Conservation (phyloP, 495 filamentous ascomycete genomes). For the Penicillium canariense region DNA sequence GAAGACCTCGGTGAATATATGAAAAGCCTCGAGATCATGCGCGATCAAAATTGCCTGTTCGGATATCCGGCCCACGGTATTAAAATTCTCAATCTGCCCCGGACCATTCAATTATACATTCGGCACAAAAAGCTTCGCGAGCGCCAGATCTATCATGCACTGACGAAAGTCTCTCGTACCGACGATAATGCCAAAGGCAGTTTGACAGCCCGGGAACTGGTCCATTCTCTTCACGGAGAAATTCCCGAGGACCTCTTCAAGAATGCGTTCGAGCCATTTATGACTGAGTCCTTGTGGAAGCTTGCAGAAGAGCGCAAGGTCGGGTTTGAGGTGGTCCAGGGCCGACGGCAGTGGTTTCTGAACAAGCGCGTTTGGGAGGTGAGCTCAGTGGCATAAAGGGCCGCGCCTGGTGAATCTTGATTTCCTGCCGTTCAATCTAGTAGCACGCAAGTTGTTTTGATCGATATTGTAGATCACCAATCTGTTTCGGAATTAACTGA, state of each 20-base stretch:
- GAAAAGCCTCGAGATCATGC: conserved; percentile 32
- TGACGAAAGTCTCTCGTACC: conserved; percentile 13
- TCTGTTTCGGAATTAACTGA: background rate
- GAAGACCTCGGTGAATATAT: conserved; percentile 42
- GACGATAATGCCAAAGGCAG: conserved; percentile 20
- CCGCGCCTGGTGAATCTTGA: background rate
- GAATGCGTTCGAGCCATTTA: conserved; percentile 46
- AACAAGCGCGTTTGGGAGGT: conserved; percentile 5
- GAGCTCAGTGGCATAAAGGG: background rate
- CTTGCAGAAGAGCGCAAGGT: conserved; percentile 50
- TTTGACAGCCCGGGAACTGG: conserved; percentile 39
- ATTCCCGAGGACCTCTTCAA: conserved; percentile 25
- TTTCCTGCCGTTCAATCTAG: no score
- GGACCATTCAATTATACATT: conserved; percentile 31
- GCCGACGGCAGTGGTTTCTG: conserved; percentile 8
- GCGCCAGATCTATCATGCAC: conserved; percentile 30
- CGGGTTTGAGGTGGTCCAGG: conserved; percentile 29
- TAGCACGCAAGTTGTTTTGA: no score
- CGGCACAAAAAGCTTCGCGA: conserved; percentile 37
- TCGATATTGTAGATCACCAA: no score
- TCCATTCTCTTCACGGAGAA: conserved; percentile 37
- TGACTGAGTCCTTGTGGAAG: conserved; percentile 46
- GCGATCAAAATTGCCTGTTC: conserved; percentile 21
- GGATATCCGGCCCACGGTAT: conserved; percentile 47
- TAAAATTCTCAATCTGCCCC: conserved; percentile 32